phyloP scores from a whole-genome alignment of 2,329 filamentous ascomycete species.

The Neofusicoccum laricinum region DNA sequence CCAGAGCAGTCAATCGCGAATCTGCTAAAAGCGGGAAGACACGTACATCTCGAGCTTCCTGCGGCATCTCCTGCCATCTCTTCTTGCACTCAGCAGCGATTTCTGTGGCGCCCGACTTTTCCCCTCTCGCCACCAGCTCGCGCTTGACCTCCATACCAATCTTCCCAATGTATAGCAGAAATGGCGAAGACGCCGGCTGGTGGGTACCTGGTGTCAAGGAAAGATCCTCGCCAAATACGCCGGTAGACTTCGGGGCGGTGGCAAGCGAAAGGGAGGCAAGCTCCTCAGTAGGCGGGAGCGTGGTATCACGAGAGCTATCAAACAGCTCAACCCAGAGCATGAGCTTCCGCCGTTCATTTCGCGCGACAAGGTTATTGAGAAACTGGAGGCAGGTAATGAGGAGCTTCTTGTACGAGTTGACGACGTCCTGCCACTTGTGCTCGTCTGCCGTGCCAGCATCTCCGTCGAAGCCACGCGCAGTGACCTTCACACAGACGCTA shows the following conservation, averaged over 20 bases:
- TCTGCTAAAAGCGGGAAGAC: neutral
- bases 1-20: slow-evolving; percentile 3
- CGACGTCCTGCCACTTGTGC: slow-evolving; percentile 63
- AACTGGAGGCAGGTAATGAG: slow-evolving; percentile 66
- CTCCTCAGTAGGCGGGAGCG: slow-evolving; percentile 27
- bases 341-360: slow-evolving; percentile 63
- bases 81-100: slow-evolving; percentile 40
- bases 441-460: slow-evolving; percentile 61
- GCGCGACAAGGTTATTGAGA: slow-evolving; percentile 63
- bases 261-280: neutral
- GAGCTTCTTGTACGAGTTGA: slow-evolving; percentile 64
- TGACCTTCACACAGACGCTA: slow-evolving; percentile 63
- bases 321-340: slow-evolving; percentile 65
- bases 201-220: slow-evolving; percentile 16
- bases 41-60: slow-evolving; percentile 31
- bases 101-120: slow-evolving; percentile 38
- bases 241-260: slow-evolving; percentile 17
- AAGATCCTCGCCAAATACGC: neutral
- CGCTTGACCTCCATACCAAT: slow-evolving; percentile 39
- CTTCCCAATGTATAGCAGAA: slow-evolving; percentile 40
- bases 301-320: slow-evolving; percentile 50
- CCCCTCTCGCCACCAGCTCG: slow-evolving; percentile 32
- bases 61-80: slow-evolving; percentile 38
- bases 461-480: slow-evolving; percentile 62
- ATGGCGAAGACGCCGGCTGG: slow-evolving; percentile 39